Conservation (phyloP, 768 basidiomycete genomes). For the Termitomyces eurrhizus region DNA sequence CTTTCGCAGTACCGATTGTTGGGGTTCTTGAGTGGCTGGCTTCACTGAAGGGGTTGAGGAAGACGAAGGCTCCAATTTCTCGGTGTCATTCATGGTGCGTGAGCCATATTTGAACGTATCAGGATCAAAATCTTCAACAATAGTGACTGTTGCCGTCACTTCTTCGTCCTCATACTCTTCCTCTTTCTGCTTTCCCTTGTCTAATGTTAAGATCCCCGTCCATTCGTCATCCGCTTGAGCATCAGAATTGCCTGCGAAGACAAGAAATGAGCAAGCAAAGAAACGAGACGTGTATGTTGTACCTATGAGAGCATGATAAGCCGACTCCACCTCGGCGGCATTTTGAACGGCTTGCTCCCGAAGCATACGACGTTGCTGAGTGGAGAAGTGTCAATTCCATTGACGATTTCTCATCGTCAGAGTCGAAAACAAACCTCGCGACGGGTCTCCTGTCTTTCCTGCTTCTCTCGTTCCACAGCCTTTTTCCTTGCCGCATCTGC, state of each 20-base stretch:
- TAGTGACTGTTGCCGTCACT: slow-evolving; percentile 82
- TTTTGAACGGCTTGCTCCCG: slow-evolving; percentile 77
- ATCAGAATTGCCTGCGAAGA: slow-evolving; percentile 18
- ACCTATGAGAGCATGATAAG: slow-evolving; percentile 56
- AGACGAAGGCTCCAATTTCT: background rate
- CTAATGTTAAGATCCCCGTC: slow-evolving; percentile 35
- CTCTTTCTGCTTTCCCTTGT: slow-evolving; percentile 40
- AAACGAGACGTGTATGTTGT: slow-evolving; percentile 10
- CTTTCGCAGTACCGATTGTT: slow-evolving; percentile 17
- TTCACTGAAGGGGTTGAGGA: background rate
- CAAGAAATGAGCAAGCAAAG: slow-evolving; percentile 11
- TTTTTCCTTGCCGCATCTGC: slow-evolving; percentile 71
- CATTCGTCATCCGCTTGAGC: slow-evolving; percentile 45
- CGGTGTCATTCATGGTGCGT: slow-evolving; percentile 8
- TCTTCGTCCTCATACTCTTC: slow-evolving; percentile 83
- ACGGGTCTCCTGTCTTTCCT: slow-evolving; percentile 67
- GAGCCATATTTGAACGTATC: slow-evolving; percentile 52
- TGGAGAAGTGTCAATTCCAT: slow-evolving; percentile 13
- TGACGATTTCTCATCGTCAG: slow-evolving; percentile 9
- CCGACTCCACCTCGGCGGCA: slow-evolving; percentile 71
- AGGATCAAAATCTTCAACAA: slow-evolving; percentile 89
- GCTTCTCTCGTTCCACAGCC: slow-evolving; percentile 74
- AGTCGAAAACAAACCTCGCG: slow-evolving; percentile 58
- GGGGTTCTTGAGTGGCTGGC: slow-evolving; percentile 2
- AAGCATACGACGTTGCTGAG: slow-evolving; percentile 72